phyloP scores from a whole-genome alignment of 23 red algal genomes.

The Gracilaria caudata region DNA sequence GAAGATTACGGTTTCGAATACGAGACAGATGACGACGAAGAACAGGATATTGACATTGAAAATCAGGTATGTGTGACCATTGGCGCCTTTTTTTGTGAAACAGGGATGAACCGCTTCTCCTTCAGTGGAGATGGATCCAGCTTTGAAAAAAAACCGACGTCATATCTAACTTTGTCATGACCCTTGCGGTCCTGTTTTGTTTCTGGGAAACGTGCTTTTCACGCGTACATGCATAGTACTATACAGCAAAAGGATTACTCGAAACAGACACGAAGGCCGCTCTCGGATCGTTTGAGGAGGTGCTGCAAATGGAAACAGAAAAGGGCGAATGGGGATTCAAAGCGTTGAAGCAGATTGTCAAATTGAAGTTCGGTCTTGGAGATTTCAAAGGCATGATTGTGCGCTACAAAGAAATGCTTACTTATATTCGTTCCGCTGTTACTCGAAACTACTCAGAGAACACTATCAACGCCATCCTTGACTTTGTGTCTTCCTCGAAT shows the following conservation, averaged over 20 bases:
- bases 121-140: too few species aligned
- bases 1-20: conserved; percentile 98
- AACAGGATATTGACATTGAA: conserved; percentile 93
- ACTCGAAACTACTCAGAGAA: conserved; percentile 96
- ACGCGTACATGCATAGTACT: conserved; percentile 70
- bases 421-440: conserved; percentile 94
- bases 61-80: conserved; percentile 55
- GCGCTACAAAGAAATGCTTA: conserved; percentile 88
- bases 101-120: neutral
- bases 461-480: conserved; percentile 90
- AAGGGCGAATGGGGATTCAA: conserved; percentile 98
- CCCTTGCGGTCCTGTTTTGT: neutral
- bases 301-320: conserved; percentile 84
- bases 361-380: conserved; percentile 76
- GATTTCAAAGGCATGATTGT: conserved; percentile 76
- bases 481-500: conserved; percentile 86
- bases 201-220: conserved; percentile 14
- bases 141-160: neutral
- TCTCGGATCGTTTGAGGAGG: conserved; percentile 74
- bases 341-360: conserved; percentile 95
- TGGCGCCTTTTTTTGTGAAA: neutral
- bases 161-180: conserved; percentile 7
- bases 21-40: conserved; percentile 88
- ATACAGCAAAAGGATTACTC: conserved; percentile 84
- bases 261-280: conserved; percentile 73